Evolutionary conservation across 2,329 filamentous ascomycete species (phyloP), one percentile per base, ranked within the genome.

Genomic region (Arthroderma sp.): DNA sequence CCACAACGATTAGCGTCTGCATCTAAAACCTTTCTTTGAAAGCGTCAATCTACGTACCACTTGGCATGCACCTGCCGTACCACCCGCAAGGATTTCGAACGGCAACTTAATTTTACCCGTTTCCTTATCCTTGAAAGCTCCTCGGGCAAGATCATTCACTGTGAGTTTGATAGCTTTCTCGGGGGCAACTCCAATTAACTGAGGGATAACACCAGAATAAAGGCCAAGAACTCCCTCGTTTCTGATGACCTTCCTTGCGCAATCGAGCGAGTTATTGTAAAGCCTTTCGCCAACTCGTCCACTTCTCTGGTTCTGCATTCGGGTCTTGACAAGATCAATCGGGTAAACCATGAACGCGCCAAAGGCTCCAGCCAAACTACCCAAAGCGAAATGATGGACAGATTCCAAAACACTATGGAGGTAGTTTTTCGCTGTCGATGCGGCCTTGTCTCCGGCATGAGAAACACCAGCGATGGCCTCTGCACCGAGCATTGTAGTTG

Each of bases 101-200:
- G 71, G 68, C 55, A 78, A 66, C 58, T 71, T 74, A 58, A 98
- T 94, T 47, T 77, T 70, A 41, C 83, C 82, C 36, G 75, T 79
- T 50, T 85, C 76, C 58, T 78, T 77, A 57, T 86, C 80, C 3
- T 81, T 83, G 58, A 88, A 81, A 52, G 75, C 73, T 6, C 76
- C 74, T 58, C 91, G 81, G 22, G 93, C 86, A 44, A 98, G 68
- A 61, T 98, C 91, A 66, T 98, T 98, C 58, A 98, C 88, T 0
- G 91, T 98, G 51, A 98, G 78, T 72, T 98, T 98, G 70, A 98
- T 98, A 55, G 91, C 91, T 73, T 98, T 98, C 65, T 98, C 91
- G 1, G 91, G 91, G n/a, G 91, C 91, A 38, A 98, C 91, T 64
- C 91, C 91, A 50, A 98, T 85, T 38, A 98, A 75, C 71, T 98